Evolutionary conservation across 2,329 filamentous ascomycete genomes (phyloP).

Genomic region (Ophiostoma triangulosporum): DNA sequence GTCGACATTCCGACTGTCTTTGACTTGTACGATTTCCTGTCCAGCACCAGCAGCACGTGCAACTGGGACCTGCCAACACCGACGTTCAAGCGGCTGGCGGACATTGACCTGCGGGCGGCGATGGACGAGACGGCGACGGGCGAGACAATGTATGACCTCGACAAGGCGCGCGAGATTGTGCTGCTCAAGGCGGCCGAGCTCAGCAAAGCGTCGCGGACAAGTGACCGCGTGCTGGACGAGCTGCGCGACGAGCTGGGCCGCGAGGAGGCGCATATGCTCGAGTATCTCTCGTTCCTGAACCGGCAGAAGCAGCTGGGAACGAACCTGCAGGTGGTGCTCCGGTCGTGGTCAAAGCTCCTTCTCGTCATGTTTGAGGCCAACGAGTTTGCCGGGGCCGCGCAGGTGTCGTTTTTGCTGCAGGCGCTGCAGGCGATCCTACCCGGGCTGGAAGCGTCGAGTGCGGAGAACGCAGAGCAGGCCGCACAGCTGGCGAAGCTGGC

Average conservation of each 20-base stretch:
- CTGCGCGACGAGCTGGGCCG: slow-evolving; percentile 37
- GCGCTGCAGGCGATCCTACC: slow-evolving; percentile 78
- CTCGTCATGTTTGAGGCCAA: slow-evolving; percentile 73
- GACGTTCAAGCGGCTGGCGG: slow-evolving; percentile 44
- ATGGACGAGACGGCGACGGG: slow-evolving; percentile 41
- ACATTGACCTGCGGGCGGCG: slow-evolving; percentile 55
- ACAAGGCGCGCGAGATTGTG: slow-evolving; percentile 61
- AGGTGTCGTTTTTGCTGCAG: slow-evolving; percentile 70
- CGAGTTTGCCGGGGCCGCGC: slow-evolving; percentile 59
- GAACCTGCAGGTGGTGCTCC: slow-evolving; percentile 54
- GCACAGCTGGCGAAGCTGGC: slow-evolving; percentile 66
- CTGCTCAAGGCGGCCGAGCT: slow-evolving; percentile 53
- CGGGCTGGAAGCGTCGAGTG: slow-evolving; percentile 66
- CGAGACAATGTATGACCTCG: slow-evolving; percentile 50
- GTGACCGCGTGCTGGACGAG: slow-evolving; percentile 18
- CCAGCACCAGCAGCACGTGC: slow-evolving; percentile 33
- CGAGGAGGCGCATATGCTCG: slow-evolving; percentile 47
- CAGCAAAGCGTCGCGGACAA: slow-evolving; percentile 18
- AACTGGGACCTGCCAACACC: slow-evolving; percentile 39
- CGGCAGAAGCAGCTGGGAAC: slow-evolving; percentile 43
- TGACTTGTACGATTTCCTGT: slow-evolving; percentile 82
- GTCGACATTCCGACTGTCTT: slow-evolving; percentile 66
- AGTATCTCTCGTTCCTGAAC: slow-evolving; percentile 51
- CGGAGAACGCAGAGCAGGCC: slow-evolving; percentile 55
- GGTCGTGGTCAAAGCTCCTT: slow-evolving; percentile 73